phyloP scores from a whole-genome alignment of 225 moss, liverwort and hornwort species.

The Straminergon stramineum region DNA sequence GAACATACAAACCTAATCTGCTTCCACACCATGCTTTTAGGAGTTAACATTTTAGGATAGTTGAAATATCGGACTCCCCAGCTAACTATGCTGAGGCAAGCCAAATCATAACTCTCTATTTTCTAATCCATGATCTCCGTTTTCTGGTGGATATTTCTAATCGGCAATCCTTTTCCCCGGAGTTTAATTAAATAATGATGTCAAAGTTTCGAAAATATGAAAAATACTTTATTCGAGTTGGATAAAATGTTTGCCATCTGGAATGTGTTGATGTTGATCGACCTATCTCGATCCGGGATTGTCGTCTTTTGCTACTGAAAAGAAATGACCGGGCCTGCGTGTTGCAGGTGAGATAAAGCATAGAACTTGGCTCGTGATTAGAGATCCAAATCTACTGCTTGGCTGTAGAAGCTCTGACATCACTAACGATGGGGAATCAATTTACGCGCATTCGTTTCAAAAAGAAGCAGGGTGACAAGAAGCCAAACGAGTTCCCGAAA shows the following conservation, averaged over 20 bases:
- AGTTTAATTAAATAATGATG: not conserved
- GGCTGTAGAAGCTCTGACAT: not conserved
- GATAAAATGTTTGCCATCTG: not conserved
- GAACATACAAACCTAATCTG: not conserved
- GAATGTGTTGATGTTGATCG: not conserved
- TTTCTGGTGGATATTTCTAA: not conserved
- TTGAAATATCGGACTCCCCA: not conserved
- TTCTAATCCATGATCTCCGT: not conserved
- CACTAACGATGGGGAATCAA: conserved; percentile 23
- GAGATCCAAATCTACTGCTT: not conserved
- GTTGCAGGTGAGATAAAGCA: not conserved
- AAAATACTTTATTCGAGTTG: not conserved
- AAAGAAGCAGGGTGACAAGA: conserved; percentile 26
- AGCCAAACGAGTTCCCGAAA: not conserved
- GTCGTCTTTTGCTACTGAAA: not conserved
- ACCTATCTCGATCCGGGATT: not conserved
- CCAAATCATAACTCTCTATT: not conserved
- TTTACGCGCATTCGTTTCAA: conserved; percentile 36
- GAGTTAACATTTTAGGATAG: not conserved
- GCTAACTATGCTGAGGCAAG: not conserved
- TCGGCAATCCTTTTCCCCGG: no score
- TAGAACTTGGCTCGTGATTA: not conserved
- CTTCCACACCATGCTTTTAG: not conserved
- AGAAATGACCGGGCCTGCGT: not conserved
- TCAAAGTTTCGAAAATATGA: not conserved